Percentiles rank a stretch among this genome's conserved stretches.
phyloP scores from a whole-genome alignment of 1,284 basidiomycete species.

The Cryptococcus amylolentus region DNA sequence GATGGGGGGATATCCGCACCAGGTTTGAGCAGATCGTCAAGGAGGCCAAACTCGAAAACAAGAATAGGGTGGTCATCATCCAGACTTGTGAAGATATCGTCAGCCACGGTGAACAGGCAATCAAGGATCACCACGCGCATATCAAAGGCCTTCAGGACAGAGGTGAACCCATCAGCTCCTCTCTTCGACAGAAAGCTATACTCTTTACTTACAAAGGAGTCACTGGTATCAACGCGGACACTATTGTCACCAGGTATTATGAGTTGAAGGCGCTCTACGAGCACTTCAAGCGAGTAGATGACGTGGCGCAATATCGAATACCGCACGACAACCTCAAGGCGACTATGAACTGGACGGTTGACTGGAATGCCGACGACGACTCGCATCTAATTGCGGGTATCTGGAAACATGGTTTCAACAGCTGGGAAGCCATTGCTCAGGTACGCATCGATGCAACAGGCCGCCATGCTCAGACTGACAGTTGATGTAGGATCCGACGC shows the following conservation, averaged over 20 bases:
- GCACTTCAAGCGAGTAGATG: constrained; percentile 63
- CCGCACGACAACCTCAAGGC: constrained; percentile 90
- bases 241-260: constrained; percentile 82
- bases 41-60: constrained; percentile 90
- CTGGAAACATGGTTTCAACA: constrained; percentile 89
- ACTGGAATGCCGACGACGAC: constrained; percentile 91
- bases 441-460: constrained; percentile 19
- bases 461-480: constrained; percentile 10
- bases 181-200: constrained; percentile 69
- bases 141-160: constrained; percentile 70
- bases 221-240: constrained; percentile 95
- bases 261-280: constrained; percentile 87
- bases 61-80: constrained; percentile 88
- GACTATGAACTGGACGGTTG: constrained; percentile 91
- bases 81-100: constrained; percentile 92
- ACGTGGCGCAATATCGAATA: constrained; percentile 76
- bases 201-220: constrained; percentile 86
- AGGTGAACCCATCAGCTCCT: constrained; percentile 66
- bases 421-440: constrained; percentile 81
- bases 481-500: constrained; percentile 63
- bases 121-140: constrained; percentile 77
- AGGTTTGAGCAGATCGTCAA: constrained; percentile 90
- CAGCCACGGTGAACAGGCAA: constrained; percentile 74
- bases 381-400: constrained; percentile 91
- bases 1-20: constrained; percentile 95